phyloP scores from a whole-genome alignment of 352 stramenopile genomes.

The Phytophthora capsici region DNA sequence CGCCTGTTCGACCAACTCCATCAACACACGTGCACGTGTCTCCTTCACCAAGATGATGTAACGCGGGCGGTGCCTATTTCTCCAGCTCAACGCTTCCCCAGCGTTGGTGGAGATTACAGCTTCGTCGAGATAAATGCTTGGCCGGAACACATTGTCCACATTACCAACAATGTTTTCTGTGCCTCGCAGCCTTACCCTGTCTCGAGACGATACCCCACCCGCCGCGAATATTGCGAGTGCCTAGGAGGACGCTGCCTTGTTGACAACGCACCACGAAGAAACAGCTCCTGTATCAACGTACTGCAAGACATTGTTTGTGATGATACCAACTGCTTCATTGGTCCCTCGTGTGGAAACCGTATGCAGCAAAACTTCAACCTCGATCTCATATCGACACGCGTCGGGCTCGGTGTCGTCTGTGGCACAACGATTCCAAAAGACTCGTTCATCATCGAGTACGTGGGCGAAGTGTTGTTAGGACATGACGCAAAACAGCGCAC shows the following conservation, averaged over 20 bases:
- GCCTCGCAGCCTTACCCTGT: not conserved
- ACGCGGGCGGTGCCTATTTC: no score
- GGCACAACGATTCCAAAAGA: not conserved
- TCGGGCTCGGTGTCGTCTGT: not conserved
- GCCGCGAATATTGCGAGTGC: no score
- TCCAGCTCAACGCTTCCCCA: no score
- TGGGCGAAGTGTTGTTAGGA: not conserved
- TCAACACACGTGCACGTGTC: no score
- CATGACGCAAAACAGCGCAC: not conserved
- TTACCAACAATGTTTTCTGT: not conserved
- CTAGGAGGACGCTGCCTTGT: not conserved
- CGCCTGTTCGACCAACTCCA: no score
- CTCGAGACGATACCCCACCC: no score
- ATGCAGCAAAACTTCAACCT: not conserved
- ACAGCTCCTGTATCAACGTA: not conserved
- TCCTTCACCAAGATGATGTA: no score
- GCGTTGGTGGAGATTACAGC: no score
- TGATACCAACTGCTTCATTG: not conserved
- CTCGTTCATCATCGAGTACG: slow-evolving; percentile 1
- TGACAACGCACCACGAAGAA: not conserved
- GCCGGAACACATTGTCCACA: no score
- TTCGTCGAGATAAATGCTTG: no score
- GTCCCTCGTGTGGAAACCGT: not conserved
- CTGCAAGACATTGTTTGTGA: not conserved
- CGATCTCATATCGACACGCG: not conserved